Evolutionary conservation across 2,329 filamentous ascomycete genomes (phyloP).

Genomic region (Penicillium decumbens): DNA sequence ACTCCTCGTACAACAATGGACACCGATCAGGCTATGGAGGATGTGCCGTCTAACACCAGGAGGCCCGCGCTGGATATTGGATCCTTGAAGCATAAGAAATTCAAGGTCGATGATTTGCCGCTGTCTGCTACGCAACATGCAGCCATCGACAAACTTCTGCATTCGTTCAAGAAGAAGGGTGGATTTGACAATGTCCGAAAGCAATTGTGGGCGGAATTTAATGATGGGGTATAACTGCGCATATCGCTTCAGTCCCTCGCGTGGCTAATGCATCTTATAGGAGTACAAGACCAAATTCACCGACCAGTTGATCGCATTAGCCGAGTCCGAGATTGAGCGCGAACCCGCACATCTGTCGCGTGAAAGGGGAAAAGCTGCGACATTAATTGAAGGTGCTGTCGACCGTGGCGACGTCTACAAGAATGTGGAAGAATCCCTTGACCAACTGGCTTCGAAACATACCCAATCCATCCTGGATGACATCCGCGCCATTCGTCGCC

Average conservation of each 20-base stretch:
- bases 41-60: slow-evolving; percentile 27
- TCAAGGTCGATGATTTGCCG: slow-evolving; percentile 59
- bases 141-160: slow-evolving; percentile 57
- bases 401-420: slow-evolving; percentile 61
- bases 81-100: slow-evolving; percentile 43
- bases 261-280: slow-evolving; percentile 30
- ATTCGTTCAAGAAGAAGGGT: slow-evolving; percentile 63
- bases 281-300: slow-evolving; percentile 52
- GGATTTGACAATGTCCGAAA: slow-evolving; percentile 61
- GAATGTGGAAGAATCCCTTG: slow-evolving; percentile 53
- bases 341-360: slow-evolving; percentile 58
- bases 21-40: slow-evolving; percentile 30
- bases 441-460: slow-evolving; percentile 51
- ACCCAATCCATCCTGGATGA: slow-evolving; percentile 51
- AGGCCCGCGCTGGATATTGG: slow-evolving; percentile 32
- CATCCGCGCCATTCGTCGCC: slow-evolving; percentile 53
- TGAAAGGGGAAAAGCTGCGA: slow-evolving; percentile 58
- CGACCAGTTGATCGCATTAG: slow-evolving; percentile 51
- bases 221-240: slow-evolving; percentile 45
- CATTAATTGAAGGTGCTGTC: slow-evolving; percentile 60
- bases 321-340: slow-evolving; percentile 58
- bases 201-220: slow-evolving; percentile 56
- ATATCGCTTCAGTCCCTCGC: slow-evolving; percentile 2
- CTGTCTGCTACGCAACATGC: slow-evolving; percentile 55
- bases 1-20: slow-evolving; percentile 26